Conservation (phyloP, 148 eudicot species). For the Rhododendron molle region DNA sequence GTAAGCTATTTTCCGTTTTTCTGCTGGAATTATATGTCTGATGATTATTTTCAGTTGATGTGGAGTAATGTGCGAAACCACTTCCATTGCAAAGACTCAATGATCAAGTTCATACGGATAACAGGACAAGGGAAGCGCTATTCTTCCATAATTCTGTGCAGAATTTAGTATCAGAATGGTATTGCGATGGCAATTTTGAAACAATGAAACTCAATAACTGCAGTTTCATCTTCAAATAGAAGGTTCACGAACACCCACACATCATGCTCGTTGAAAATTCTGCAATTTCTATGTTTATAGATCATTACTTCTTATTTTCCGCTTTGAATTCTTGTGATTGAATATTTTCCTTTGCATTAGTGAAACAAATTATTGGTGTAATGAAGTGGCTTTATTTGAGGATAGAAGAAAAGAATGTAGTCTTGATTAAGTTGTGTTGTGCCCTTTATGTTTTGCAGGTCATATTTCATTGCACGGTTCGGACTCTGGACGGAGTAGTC, state of each 20-base stretch:
- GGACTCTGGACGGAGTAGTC: neutral
- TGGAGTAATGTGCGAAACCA: neutral
- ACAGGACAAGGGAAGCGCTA: neutral
- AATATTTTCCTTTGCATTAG: neutral
- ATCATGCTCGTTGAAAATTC: neutral
- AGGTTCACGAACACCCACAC: neutral
- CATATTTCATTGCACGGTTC: neutral
- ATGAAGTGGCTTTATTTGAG: neutral
- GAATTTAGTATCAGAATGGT: neutral
- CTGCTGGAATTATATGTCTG: neutral
- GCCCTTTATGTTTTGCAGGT: neutral
- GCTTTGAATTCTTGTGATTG: neutral
- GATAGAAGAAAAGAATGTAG: neutral
- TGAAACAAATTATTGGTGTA: neutral
- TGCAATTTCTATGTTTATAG: neutral
- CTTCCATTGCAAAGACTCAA: neutral
- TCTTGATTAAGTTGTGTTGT: neutral
- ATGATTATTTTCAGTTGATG: neutral
- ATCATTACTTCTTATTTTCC: neutral
- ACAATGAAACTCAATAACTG: neutral
- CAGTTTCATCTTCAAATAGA: neutral
- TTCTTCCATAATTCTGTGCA: neutral
- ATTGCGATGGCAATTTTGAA: neutral
- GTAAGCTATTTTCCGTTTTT: conserved; percentile 21
- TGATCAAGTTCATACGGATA: neutral